Evolutionary conservation across 208 protist species (phyloP).

Genomic region (Acanthamoeba lenticulata): DNA sequence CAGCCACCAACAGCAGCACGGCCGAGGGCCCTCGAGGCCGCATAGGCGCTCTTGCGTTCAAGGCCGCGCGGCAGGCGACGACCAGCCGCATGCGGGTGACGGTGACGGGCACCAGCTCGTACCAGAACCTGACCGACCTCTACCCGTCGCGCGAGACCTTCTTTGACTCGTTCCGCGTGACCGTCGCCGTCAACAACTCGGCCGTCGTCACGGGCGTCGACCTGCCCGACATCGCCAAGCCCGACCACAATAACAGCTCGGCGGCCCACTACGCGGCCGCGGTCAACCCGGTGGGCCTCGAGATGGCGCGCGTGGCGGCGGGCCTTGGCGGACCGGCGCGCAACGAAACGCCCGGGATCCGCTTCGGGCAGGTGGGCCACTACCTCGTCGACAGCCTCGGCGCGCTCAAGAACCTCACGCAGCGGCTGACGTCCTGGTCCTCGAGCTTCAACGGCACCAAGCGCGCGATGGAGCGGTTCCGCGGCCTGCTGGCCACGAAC

Average conservation of each 20-base stretch:
- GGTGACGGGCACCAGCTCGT: neutral
- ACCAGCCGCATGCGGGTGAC: neutral
- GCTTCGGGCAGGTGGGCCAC: neutral
- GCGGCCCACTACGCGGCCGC: too few species aligned
- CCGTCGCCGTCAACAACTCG: neutral
- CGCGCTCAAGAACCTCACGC: neutral
- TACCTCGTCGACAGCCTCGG: neutral
- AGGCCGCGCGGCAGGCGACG: neutral
- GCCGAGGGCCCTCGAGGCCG: neutral
- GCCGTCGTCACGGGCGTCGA: neutral
- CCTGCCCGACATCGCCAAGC: neutral
- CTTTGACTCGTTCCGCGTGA: neutral
- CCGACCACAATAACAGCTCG: too few species aligned
- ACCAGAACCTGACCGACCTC: neutral
- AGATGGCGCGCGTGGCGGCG: too few species aligned
- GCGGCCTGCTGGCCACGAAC: constrained; percentile 1
- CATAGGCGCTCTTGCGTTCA: neutral
- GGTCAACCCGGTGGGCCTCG: too few species aligned
- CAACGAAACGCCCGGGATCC: neutral
- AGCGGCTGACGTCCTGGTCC: neutral
- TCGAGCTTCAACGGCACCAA: neutral
- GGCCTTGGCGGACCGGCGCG: too few species aligned
- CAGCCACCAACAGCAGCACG: neutral
- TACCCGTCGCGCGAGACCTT: constrained; percentile 7
- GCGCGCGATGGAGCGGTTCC: neutral